Conservation (phyloP, 2,329 filamentous ascomycete species). For the Cladosporium oxysporum region DNA sequence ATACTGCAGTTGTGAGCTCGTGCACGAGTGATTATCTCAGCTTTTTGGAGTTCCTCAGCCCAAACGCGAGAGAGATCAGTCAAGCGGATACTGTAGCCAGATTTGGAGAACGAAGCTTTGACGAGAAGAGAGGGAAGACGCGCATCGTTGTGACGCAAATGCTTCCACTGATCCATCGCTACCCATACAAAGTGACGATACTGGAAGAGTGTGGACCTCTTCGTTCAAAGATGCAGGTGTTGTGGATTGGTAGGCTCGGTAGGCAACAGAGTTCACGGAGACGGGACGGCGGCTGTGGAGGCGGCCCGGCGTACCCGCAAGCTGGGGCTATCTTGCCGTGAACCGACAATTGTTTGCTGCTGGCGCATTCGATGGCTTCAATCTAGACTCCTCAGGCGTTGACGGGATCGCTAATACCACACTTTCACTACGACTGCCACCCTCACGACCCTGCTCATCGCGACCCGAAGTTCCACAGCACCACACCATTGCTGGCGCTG, state of each 20-base stretch:
- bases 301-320: neutral
- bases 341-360: constrained; percentile 10
- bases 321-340: neutral
- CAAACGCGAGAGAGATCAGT: constrained; percentile 76
- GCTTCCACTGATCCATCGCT: constrained; percentile 39
- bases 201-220: neutral
- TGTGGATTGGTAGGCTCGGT: neutral
- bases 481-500: neutral
- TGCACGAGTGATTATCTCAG: constrained; percentile 64
- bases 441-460: neutral
- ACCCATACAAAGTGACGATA: neutral
- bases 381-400: neutral
- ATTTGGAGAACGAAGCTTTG: constrained; percentile 56
- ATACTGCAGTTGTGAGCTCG: constrained; percentile 67
- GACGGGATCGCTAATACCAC: neutral
- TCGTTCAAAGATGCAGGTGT: neutral
- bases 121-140: constrained; percentile 62
- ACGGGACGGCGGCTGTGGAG: constrained; percentile 1
- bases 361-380: neutral
- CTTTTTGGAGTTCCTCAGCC: constrained; percentile 64
- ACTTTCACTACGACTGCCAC: neutral
- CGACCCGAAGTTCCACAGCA: constrained; percentile 14
- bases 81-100: constrained; percentile 65
- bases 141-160: constrained; percentile 34
- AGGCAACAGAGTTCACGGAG: constrained; percentile 2